A percentile compares a stretch with the other conserved stretches of the same genome.
Evolutionary conservation across 441 rosid species (phyloP).

Genomic region (Arabidopsis hybrid): DNA sequence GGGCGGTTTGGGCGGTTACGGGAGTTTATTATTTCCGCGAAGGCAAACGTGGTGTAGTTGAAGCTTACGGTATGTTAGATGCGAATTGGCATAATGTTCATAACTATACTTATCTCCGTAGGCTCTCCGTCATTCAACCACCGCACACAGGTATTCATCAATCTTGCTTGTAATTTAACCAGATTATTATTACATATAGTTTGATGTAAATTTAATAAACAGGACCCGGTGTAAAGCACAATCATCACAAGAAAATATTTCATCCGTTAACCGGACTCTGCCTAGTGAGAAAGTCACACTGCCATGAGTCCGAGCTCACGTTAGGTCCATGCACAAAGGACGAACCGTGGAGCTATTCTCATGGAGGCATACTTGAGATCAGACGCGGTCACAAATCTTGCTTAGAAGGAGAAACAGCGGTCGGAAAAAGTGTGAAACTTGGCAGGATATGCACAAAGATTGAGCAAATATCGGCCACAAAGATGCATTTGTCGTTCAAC

Average conservation of each 20-base stretch:
- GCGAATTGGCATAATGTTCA: slow-evolving; percentile 64
- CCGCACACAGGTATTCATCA: slow-evolving; percentile 59
- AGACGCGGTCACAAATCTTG: slow-evolving; percentile 56
- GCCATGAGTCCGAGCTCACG: slow-evolving; percentile 46
- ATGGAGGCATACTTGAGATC: slow-evolving; percentile 49
- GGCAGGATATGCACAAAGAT: slow-evolving; percentile 64
- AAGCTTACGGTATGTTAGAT: slow-evolving; percentile 64
- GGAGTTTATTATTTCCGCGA: slow-evolving; percentile 81
- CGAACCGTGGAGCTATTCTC: slow-evolving; percentile 71
- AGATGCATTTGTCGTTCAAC: slow-evolving; percentile 74
- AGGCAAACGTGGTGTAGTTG: slow-evolving; percentile 65
- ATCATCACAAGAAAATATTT: slow-evolving; percentile 64
- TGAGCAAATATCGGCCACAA: slow-evolving; percentile 70
- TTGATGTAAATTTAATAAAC: slow-evolving; percentile 29
- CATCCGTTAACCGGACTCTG: slow-evolving; percentile 84
- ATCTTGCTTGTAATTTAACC: neutral
- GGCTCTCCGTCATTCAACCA: slow-evolving; percentile 63
- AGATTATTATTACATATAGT: neutral
- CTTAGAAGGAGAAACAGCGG: slow-evolving; percentile 54
- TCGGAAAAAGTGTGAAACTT: slow-evolving; percentile 54
- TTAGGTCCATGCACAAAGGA: slow-evolving; percentile 73
- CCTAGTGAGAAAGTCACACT: slow-evolving; percentile 49
- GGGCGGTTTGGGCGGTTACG: slow-evolving; percentile 81
- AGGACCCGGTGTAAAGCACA: slow-evolving; percentile 84
- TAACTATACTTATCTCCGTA: slow-evolving; percentile 63